These are phyloP conservation scores for Colletotrichum sp. DNA, from an alignment of 2,329 filamentous ascomycete species.

Conservation along the genomic window DNA sequence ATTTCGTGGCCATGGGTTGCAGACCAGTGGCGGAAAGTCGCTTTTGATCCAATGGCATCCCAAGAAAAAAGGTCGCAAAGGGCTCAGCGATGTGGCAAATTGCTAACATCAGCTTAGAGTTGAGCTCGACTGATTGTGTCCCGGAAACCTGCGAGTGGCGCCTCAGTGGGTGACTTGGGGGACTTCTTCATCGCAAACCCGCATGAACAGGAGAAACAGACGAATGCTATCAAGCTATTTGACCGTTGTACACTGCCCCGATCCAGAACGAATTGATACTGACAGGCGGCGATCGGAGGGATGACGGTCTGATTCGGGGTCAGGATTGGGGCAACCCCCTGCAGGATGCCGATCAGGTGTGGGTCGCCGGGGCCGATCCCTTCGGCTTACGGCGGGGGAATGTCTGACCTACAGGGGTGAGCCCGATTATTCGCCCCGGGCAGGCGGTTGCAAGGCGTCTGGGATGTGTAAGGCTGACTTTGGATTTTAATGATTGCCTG, in stretches of 20 bases:
- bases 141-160: not conserved
- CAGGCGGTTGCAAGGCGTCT: not conserved
- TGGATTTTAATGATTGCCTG: not conserved
- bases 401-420: not conserved
- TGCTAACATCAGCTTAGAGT: not conserved
- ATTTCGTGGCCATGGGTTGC: not conserved
- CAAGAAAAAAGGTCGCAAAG: not conserved
- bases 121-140: not conserved
- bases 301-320: not conserved
- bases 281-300: not conserved
- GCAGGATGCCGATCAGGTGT: slow-evolving; percentile 3
- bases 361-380: not conserved
- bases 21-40: not conserved
- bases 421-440: not conserved
- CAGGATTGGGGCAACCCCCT: not conserved
- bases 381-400: not conserved
- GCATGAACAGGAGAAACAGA: not conserved
- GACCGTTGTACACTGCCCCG: not conserved
- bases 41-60: not conserved
- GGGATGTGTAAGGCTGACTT: not conserved
- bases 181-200: not conserved
- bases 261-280: not conserved
- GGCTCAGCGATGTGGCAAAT: not conserved
- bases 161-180: not conserved
- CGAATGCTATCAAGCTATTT: not conserved